A percentile compares a stretch with the other conserved stretches of the same genome.
These are phyloP conservation scores for Ceratobasidium sp. DNA, from an alignment of 1,284 basidiomycete genomes.

Conservation along the genomic window DNA sequence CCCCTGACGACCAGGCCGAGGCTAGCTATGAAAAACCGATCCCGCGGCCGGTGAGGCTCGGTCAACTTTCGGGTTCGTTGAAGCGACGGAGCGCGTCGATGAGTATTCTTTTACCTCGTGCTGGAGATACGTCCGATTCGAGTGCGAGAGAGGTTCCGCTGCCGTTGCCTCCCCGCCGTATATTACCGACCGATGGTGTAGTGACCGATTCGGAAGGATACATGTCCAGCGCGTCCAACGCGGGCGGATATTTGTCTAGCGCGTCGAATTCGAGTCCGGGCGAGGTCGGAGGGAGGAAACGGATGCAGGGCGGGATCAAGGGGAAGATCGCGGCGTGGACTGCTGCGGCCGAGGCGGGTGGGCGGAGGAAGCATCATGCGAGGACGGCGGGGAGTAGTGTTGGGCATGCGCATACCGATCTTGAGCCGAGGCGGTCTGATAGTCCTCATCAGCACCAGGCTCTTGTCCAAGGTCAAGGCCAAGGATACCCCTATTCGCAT, in stretches of 20 bases:
- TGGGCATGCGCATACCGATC: slow-evolving; percentile 48
- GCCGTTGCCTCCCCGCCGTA: slow-evolving; percentile 9
- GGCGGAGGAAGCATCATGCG: slow-evolving; percentile 53
- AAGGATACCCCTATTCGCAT: slow-evolving; percentile 51
- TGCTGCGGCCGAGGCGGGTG: slow-evolving; percentile 53
- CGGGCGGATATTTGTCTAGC: slow-evolving; percentile 4
- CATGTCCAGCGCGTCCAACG: slow-evolving; percentile 23
- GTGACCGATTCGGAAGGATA: slow-evolving; percentile 43
- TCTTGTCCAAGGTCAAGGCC: slow-evolving; percentile 47
- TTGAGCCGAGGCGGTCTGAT: slow-evolving; percentile 35
- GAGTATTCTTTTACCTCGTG: slow-evolving; percentile 30
- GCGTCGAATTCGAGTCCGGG: not conserved
- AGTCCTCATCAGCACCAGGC: slow-evolving; percentile 28
- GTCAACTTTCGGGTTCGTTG: slow-evolving; percentile 26
- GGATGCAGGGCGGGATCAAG: slow-evolving; percentile 55
- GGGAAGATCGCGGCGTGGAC: slow-evolving; percentile 68
- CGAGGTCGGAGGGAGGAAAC: not conserved
- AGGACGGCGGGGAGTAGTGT: slow-evolving; percentile 52
- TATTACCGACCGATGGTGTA: slow-evolving; percentile 13
- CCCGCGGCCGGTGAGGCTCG: slow-evolving; percentile 25
- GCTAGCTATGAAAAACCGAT: slow-evolving; percentile 6
- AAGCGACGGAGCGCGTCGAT: slow-evolving; percentile 44
- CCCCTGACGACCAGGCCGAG: not conserved
- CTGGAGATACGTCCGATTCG: not conserved
- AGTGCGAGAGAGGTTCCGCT: slow-evolving; percentile 11